Evolutionary conservation across 208 protist genomes (phyloP).

Genomic region (Dictyostelium gargantuum): DNA sequence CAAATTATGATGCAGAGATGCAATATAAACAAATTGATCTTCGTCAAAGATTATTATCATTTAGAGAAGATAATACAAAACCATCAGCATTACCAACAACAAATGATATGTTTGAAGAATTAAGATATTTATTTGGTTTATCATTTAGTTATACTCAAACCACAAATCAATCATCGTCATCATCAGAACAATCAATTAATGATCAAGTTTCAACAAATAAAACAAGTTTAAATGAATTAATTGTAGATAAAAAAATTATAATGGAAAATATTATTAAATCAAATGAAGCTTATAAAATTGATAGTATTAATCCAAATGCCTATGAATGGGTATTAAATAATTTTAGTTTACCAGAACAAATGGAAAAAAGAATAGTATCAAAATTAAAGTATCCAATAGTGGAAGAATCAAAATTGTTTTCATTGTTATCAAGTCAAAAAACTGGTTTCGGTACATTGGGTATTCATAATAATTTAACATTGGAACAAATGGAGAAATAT

Average conservation of each 20-base stretch:
- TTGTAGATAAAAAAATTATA: background rate
- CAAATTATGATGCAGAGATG: background rate
- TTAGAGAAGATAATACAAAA: background rate
- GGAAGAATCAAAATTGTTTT: background rate
- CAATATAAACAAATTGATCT: background rate
- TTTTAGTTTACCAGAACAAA: background rate
- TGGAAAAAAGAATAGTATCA: background rate
- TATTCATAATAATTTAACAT: background rate
- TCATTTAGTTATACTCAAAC: background rate
- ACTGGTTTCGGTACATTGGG: background rate
- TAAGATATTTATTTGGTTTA: background rate
- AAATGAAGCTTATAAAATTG: background rate
- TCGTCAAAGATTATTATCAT: background rate
- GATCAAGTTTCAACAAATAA: background rate
- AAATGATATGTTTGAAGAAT: background rate
- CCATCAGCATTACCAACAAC: background rate
- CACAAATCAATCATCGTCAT: background rate
- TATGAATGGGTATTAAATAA: background rate
- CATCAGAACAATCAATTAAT: background rate
- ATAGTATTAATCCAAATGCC: background rate
- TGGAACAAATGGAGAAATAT: conserved; percentile 5
- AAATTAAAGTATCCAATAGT: conserved; percentile 29
- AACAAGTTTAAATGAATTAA: background rate
- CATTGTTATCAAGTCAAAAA: background rate
- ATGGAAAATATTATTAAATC: background rate